A percentile compares a stretch with the other conserved stretches of the same genome.
Conservation (phyloP, 148 eudicot genomes). For the Vaccinium vitisidaea region DNA sequence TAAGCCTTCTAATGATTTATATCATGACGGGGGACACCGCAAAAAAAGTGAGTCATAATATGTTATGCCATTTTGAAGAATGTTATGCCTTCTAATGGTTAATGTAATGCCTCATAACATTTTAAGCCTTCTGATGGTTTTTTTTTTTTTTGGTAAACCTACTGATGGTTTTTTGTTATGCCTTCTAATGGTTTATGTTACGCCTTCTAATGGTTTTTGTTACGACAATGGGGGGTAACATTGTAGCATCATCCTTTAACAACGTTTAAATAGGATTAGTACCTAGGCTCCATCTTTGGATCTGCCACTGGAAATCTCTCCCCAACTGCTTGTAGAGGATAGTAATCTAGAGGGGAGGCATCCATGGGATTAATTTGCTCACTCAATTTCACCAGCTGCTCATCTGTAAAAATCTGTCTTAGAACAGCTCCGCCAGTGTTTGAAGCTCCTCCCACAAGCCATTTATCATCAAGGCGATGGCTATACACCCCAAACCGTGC, state of each 20-base stretch:
- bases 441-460: constrained; percentile 99
- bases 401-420: constrained; percentile 73
- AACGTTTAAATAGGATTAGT: neutral
- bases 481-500: constrained; percentile 92
- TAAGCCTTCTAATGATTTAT: too few relatives aligned
- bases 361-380: constrained; percentile 61
- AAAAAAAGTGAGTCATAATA: too few relatives aligned
- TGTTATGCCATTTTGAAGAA: neutral
- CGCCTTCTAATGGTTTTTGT: too few relatives aligned
- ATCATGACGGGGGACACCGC: too few relatives aligned
- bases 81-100: too few relatives aligned
- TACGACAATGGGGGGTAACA: too few relatives aligned
- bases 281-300: constrained; percentile 82
- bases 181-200: too few relatives aligned
- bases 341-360: constrained; percentile 78
- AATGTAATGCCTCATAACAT: too few relatives aligned
- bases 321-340: constrained; percentile 74
- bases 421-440: constrained; percentile 95
- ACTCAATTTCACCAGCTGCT: constrained; percentile 66
- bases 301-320: constrained; percentile 95
- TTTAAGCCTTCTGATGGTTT: too few relatives aligned
- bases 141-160: too few relatives aligned
- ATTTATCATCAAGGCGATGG: constrained; percentile 89
- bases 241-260: too few relatives aligned
- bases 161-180: too few relatives aligned